Base-by-base conservation (phyloP, 2,329 filamentous ascomycete genomes). In the Verticillium albo-atrum region DNA sequence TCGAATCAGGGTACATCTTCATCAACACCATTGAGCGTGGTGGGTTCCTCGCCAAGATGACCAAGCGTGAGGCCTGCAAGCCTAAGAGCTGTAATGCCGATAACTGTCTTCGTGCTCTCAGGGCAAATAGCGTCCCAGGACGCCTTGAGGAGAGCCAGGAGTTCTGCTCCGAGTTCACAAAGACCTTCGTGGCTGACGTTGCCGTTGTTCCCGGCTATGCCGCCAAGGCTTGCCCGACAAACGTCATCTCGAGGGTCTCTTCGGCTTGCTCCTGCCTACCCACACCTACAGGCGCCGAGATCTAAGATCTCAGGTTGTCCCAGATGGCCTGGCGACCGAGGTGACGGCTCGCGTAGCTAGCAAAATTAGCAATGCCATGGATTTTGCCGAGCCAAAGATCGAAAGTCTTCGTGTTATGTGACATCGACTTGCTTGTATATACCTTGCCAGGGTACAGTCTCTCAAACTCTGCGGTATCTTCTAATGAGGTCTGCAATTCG, bases 221-320 rank as follows among this genome's bases (percentile, higher is more conserved):
- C 15, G 56, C 56, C 23, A 60, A 62, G 57, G 63, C 62, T 10
- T 67, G 65, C 57, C 56, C 58, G 15, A 61, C 58, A 3, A 66
- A 67, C 27, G 57, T 62, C 35, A 65, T 67, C 58, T 65, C 65
- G 5, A 62, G 64, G 27, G 65, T 63, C 17, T 65, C 63, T 51
- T 65, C 63, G 6, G 65, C 65, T n/a, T 67, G 65, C 61, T 65
- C 64, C 2, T 67, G 65, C 61, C 35, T 67, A 58, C 65, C 65
- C 1, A 64, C 65, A 9, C 60, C 64, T 6, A 65, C 64, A 32
- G 30, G 30, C 30, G 4, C 30, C 14, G 6, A n/a, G n/a, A n/a
- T n/a, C n/a, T n/a, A n/a, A n/a, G n/a, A n/a, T n/a, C n/a, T n/a
- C n/a, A n/a, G n/a, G n/a, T 10, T 32, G 30, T 32, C 30, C 30